A percentile compares a stretch with the other conserved stretches of the same genome.
Evolutionary conservation across 2,329 filamentous ascomycete species (phyloP).

Genomic region (Grosmannia clavigera): DNA sequence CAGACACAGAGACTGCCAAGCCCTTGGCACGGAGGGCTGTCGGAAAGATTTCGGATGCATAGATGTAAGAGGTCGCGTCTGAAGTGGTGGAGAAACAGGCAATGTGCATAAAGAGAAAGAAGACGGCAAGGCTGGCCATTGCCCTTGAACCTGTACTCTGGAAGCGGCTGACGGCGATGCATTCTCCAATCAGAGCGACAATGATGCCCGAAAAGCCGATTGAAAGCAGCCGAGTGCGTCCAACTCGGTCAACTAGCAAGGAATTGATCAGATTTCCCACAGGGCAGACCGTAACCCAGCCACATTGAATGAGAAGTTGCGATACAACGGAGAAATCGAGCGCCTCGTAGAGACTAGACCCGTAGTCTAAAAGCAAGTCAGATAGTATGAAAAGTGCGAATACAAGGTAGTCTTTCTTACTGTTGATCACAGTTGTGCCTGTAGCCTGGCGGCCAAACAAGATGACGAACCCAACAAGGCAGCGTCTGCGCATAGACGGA

Average conservation of each 20-base stretch:
- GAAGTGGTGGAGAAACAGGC: background rate
- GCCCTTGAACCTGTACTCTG: background rate
- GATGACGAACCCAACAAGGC: background rate
- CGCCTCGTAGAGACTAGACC: background rate
- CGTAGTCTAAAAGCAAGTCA: background rate
- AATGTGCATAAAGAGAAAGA: constrained; percentile 1
- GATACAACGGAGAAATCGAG: background rate
- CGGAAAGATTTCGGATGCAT: constrained; percentile 42
- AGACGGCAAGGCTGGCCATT: background rate
- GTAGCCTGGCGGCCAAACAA: background rate
- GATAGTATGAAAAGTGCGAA: no score
- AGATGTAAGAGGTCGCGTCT: constrained; percentile 15
- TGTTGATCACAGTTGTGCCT: background rate
- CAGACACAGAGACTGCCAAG: constrained; percentile 24
- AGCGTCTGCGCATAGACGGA: background rate
- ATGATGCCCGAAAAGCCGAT: background rate
- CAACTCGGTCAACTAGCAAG: constrained; percentile 1
- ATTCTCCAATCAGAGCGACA: background rate
- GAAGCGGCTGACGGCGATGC: background rate
- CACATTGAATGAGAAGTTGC: background rate
- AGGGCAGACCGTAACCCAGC: constrained; percentile 1
- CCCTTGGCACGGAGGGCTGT: constrained; percentile 41
- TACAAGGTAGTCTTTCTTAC: background rate
- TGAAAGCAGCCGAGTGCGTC: background rate
- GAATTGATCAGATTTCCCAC: background rate